Evolutionary conservation across 768 basidiomycete genomes (phyloP).

Genomic region (Clavulina sp.): DNA sequence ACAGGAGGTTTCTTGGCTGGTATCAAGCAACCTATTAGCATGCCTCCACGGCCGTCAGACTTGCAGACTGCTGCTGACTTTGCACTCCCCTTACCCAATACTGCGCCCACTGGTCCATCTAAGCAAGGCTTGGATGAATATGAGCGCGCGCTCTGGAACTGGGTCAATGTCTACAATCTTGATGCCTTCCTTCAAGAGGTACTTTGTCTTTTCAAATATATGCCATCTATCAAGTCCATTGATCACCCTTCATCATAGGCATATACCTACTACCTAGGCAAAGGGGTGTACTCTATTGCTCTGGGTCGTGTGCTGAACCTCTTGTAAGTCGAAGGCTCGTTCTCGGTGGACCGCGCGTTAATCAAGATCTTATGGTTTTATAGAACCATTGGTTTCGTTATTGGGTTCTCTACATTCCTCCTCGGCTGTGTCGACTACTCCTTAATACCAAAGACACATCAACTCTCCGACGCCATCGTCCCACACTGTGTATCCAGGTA

Average conservation of each 20-base stretch:
- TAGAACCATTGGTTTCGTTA: conserved; percentile 96
- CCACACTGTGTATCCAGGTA: conserved; percentile 71
- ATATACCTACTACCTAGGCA: conserved; percentile 91
- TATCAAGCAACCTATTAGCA: conserved; percentile 22
- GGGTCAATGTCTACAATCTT: conserved; percentile 97
- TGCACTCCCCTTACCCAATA: not conserved
- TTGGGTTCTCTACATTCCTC: conserved; percentile 94
- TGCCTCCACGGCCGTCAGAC: conserved; percentile 51
- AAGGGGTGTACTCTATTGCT: conserved; percentile 91
- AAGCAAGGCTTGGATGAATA: conserved; percentile 49
- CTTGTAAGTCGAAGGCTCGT: conserved; percentile 43
- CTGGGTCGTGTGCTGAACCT: conserved; percentile 83
- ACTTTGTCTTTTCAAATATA: conserved; percentile 1
- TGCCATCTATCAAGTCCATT: not conserved
- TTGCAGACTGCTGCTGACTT: conserved; percentile 21
- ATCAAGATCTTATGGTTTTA: not conserved
- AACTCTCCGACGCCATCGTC: conserved; percentile 68
- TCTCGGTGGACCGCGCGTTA: conserved; percentile 7
- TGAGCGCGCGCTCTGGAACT: conserved; percentile 91
- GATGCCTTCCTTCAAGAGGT: conserved; percentile 92
- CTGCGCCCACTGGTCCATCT: conserved; percentile 13
- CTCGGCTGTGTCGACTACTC: conserved; percentile 90
- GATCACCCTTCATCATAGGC: conserved; percentile 18
- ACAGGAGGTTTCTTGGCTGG: not conserved
- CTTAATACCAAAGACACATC: conserved; percentile 46